Base-by-base conservation (phyloP, 73 alveolate genomes). In the Stentor coeruleus region DNA sequence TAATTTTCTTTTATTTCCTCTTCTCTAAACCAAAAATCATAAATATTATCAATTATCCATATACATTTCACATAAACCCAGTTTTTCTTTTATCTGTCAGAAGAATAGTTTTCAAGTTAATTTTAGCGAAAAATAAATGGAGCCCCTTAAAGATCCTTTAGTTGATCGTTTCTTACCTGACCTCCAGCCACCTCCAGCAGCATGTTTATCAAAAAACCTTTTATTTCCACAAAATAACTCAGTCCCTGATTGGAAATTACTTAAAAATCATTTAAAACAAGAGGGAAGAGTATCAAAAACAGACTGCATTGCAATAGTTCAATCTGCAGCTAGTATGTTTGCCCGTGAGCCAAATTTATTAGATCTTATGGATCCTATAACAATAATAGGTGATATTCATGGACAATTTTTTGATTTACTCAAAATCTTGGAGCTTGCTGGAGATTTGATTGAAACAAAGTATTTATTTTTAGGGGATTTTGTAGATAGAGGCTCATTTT, bases 351-450 rank as follows among this genome's bases (percentile, higher is more conserved):
- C 97, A 11, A 95, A 94, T 72, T 81, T 95, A 59, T 35, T 92
- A 55, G 85, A 84, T 73, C 73, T 90, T 41, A 76, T 75, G 59
- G 97, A 94, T 35, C 98, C 98, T 3, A 38, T 87, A 4, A 89
- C 93, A 6, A 33, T 93, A 2, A 96, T 93, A 1, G 98, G 97
- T 14, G 98, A 93, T 77, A 86, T 93, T 57, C 98, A 93, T 83
- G 98, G 98, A 15, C 77, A 93, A 59, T 93, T 81, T 60, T 93
- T 87, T 72, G 98, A 93, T 75, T 42, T 91, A 30, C 80, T 87
- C 38, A 90, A 90, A 41, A 77, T 93, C 38, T 57, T 93, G 31
- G 90, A 91, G 58, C 57, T 74, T 49, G 98, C 92, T 49, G 98
- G 96, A 0, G 91, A 88, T 41, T 92, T 92, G 0, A 81, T 72